Evolutionary conservation across 1,284 basidiomycete genomes (phyloP).

Genomic region (Kwoniella shivajii): DNA sequence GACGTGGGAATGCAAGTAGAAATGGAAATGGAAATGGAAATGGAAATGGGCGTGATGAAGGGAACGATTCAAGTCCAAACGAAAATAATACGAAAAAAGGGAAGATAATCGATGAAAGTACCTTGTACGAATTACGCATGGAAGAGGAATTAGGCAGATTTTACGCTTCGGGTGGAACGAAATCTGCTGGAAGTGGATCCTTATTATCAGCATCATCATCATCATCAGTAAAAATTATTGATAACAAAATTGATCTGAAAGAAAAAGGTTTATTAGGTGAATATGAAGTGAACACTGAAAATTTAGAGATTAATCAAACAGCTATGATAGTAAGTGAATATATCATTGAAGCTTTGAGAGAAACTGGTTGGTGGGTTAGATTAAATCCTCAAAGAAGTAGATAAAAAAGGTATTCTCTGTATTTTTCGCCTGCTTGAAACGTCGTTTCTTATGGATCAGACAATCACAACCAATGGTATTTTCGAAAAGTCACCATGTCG

Average conservation of each 20-base stretch:
- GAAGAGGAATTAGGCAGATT: slow-evolving; percentile 38
- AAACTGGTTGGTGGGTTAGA: slow-evolving; percentile 27
- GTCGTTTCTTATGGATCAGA: no score
- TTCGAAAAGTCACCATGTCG: no score
- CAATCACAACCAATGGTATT: no score
- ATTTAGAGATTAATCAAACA: slow-evolving; percentile 19
- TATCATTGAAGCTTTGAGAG: slow-evolving; percentile 30
- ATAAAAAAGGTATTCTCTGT: not conserved
- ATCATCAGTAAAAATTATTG: not conserved
- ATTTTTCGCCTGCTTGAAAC: not conserved
- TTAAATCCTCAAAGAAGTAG: not conserved
- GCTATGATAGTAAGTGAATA: slow-evolving; percentile 36
- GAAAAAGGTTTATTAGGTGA: slow-evolving; percentile 31
- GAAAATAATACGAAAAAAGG: not conserved
- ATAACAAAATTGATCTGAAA: not conserved
- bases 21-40: no score
- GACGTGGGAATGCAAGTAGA: no score
- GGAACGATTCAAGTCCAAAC: not conserved
- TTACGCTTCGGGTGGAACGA: slow-evolving; percentile 5
- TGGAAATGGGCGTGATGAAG: no score
- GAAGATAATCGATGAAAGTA: slow-evolving; percentile 17
- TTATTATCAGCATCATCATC: not conserved
- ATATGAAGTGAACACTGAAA: slow-evolving; percentile 38
- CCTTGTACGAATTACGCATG: slow-evolving; percentile 36
- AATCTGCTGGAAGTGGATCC: not conserved